These are phyloP conservation scores for Gracilaria caudata DNA, from an alignment of 23 red algal species.

Conservation along the genomic window DNA sequence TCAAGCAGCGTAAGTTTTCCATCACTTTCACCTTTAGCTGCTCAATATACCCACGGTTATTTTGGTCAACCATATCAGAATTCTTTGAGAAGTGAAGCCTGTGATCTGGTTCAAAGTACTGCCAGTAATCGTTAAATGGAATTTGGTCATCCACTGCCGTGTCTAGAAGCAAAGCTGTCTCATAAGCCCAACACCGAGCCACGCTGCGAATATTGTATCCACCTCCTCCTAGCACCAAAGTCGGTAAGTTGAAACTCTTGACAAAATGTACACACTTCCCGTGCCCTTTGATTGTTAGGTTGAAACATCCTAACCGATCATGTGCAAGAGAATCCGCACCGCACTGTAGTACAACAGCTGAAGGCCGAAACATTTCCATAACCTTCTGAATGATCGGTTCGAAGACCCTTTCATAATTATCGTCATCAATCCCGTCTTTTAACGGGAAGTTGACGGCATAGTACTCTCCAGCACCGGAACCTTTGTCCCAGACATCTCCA, in stretches of 20 bases:
- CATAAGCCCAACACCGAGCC: constrained; percentile 96
- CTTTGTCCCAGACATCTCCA: constrained; percentile 97
- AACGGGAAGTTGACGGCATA: constrained; percentile 99
- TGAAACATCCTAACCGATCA: constrained; percentile 98
- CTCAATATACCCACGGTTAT: constrained; percentile 91
- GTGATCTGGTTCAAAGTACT: constrained; percentile 98
- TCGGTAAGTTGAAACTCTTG: constrained; percentile 83
- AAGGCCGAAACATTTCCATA: constrained; percentile 94
- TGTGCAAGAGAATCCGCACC: constrained; percentile 95
- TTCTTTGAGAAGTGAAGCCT: constrained; percentile 85
- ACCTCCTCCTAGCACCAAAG: constrained; percentile 93
- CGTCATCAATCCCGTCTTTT: constrained; percentile 98
- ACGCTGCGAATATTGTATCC: constrained; percentile 99
- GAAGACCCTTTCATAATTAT: constrained; percentile 81
- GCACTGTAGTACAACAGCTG: constrained; percentile 95
- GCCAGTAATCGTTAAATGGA: constrained; percentile 99
- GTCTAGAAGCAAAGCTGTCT: constrained; percentile 87
- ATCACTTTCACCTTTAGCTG: constrained; percentile 93
- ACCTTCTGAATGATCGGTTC: constrained; percentile 86
- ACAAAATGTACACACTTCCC: constrained; percentile 89
- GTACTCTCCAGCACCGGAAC: constrained; percentile 86
- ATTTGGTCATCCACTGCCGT: constrained; percentile 82
- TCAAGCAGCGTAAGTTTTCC: constrained; percentile 87
- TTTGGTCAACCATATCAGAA: constrained; percentile 84
- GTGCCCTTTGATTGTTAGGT: constrained; percentile 95